Evolutionary conservation across 345 rosid species (phyloP).

Genomic region (Chamaenerion angustifolium): DNA sequence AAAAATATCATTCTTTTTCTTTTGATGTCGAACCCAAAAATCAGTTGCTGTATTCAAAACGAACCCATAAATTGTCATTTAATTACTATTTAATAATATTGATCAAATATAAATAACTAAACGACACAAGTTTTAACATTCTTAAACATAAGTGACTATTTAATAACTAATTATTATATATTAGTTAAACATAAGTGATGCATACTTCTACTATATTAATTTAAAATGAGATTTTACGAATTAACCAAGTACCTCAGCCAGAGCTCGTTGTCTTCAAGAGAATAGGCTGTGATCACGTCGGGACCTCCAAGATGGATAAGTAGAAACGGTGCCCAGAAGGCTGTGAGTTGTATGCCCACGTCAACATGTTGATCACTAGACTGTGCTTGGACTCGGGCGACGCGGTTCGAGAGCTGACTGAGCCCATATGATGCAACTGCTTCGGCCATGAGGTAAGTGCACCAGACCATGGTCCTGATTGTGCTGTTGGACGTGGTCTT

Average conservation of each 20-base stretch:
- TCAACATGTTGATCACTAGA: constrained; percentile 4
- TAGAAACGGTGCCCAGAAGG: constrained; percentile 67
- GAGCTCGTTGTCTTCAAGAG: constrained; percentile 59
- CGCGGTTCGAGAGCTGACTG: constrained; percentile 42
- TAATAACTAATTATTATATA: no score
- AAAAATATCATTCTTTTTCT: no score
- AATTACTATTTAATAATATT: no score
- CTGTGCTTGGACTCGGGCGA: not conserved
- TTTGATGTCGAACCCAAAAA: no score
- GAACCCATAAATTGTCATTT: no score
- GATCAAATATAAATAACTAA: no score
- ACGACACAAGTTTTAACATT: no score
- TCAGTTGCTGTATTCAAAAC: no score
- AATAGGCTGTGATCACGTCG: constrained; percentile 48
- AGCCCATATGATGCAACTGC: constrained; percentile 41
- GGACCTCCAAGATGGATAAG: constrained; percentile 58
- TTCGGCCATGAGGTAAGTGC: constrained; percentile 46
- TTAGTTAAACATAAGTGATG: no score
- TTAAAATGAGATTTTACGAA: no score
- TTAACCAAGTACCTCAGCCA: constrained; percentile 60
- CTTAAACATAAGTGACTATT: no score
- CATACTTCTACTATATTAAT: no score
- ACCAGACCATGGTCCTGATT: constrained; percentile 27
- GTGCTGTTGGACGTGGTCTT: not conserved
- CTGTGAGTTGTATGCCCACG: constrained; percentile 18